Conservation (phyloP, 257 asterid genomes). For the Schizonepeta tenuifolia region DNA sequence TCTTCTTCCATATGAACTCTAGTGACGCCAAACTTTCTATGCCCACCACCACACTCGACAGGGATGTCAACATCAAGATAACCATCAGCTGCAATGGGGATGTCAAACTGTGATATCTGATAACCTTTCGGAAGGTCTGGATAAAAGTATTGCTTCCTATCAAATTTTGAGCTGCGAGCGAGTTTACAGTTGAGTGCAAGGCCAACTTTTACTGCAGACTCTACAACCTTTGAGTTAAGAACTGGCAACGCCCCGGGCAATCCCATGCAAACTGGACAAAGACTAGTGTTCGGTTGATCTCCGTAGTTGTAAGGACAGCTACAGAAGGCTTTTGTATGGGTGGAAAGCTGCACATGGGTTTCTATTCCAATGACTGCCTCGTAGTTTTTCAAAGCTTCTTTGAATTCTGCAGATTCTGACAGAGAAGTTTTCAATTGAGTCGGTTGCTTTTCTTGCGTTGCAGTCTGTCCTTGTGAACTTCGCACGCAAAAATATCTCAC, state of each 20-base stretch:
- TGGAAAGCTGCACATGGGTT: conserved; percentile 88
- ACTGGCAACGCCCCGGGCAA: conserved; percentile 97
- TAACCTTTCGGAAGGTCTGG: conserved; percentile 98
- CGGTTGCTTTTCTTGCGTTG: conserved; percentile 64
- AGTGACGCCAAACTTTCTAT: conserved; percentile 85
- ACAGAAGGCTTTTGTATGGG: conserved; percentile 61
- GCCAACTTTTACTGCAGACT: conserved; percentile 82
- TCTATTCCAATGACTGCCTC: conserved; percentile 94
- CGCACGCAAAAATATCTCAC: conserved; percentile 46
- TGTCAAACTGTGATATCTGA: conserved; percentile 95
- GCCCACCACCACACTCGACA: conserved; percentile 95
- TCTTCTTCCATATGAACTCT: conserved; percentile 99
- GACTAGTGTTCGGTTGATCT: conserved; percentile 77
- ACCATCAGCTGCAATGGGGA: conserved; percentile 84
- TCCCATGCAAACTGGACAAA: conserved; percentile 96
- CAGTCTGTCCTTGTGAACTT: conserved; percentile 52
- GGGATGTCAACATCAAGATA: conserved; percentile 91
- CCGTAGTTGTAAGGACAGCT: conserved; percentile 74
- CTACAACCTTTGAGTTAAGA: conserved; percentile 84
- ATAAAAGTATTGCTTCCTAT: conserved; percentile 94
- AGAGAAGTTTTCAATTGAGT: conserved; percentile 48
- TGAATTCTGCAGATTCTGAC: conserved; percentile 44
- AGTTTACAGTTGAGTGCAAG: conserved; percentile 82
- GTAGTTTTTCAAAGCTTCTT: conserved; percentile 62
- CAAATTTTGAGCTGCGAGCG: conserved; percentile 79